phyloP scores from a whole-genome alignment of 2,329 filamentous ascomycete genomes.

The Bisporella sp. region DNA sequence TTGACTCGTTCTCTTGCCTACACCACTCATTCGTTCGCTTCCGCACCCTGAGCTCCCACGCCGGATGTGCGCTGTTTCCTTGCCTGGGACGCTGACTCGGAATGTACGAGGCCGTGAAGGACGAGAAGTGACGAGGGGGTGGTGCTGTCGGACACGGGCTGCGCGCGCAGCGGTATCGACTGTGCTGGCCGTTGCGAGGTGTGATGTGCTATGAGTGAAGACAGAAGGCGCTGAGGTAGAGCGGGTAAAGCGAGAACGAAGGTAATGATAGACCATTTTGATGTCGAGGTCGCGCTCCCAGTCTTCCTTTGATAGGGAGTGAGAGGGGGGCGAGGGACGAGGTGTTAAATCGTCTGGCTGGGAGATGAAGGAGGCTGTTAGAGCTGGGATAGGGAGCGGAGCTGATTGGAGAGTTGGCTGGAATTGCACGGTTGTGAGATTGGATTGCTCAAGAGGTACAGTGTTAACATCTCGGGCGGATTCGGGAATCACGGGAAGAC shows the following conservation, averaged over 20 bases:
- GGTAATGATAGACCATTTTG: conserved; percentile 83
- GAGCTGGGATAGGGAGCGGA: conserved; percentile 15
- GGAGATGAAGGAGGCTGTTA: conserved; percentile 5
- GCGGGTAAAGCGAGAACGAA: conserved; percentile 65
- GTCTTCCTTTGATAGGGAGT: conserved; percentile 32
- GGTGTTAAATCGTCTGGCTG: conserved; percentile 18
- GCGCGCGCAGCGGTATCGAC: conserved; percentile 69
- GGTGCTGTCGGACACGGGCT: conserved; percentile 79
- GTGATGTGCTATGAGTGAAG: conserved; percentile 34
- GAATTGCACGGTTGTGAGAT: conserved; percentile 14
- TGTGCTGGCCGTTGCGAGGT: conserved; percentile 42
- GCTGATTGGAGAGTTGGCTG: conserved; percentile 20
- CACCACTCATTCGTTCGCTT: not conserved
- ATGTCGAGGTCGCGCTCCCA: conserved; percentile 93
- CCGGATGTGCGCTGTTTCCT: not conserved
- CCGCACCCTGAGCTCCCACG: not conserved
- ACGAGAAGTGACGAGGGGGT: conserved; percentile 63
- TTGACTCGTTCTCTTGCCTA: not conserved
- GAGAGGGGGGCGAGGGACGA: conserved; percentile 2
- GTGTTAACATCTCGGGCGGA: conserved; percentile 25
- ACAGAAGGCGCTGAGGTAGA: conserved; percentile 30
- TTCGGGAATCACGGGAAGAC: conserved; percentile 60
- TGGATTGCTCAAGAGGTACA: conserved; percentile 3
- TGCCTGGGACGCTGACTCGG: not conserved
- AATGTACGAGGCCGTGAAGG: not conserved